Conservation (phyloP, 495 filamentous ascomycete genomes). For the Corynascus novoguineensis region DNA sequence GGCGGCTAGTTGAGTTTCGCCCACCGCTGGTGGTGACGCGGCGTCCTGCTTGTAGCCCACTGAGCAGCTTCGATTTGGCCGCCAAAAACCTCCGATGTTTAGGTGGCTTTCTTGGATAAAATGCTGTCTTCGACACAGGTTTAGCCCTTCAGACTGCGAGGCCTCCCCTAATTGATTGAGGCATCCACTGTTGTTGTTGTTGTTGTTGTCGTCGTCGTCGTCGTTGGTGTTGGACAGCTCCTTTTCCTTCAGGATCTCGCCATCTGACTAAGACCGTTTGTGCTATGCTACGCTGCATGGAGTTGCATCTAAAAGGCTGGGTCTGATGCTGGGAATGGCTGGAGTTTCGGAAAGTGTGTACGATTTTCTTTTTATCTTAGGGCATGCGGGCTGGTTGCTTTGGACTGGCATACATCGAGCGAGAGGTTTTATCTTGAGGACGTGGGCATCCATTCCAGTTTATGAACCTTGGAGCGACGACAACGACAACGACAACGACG, state of each 20-base stretch:
- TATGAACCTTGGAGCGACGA: too few species aligned
- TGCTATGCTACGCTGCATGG: not conserved
- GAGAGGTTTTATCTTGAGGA: too few species aligned
- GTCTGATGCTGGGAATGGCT: not conserved
- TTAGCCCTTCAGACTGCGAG: not conserved
- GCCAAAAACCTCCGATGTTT: too few species aligned
- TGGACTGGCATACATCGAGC: too few species aligned
- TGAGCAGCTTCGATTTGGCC: too few species aligned
- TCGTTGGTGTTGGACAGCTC: not conserved
- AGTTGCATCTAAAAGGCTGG: not conserved
- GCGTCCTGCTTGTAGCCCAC: not conserved
- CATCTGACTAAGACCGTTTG: not conserved
- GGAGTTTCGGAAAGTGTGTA: not conserved
- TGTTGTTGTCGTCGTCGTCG: too few species aligned
- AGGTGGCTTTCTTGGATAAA: slow-evolving; percentile 29
- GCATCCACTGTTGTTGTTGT: not conserved
- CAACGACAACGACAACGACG: too few species aligned
- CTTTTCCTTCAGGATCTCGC: not conserved
- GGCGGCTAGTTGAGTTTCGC: slow-evolving; percentile 39
- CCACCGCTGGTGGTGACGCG: not conserved
- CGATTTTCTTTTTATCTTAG: not conserved
- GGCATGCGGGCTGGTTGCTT: too few species aligned
- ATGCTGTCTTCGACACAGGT: not conserved
- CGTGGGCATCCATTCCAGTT: too few species aligned
- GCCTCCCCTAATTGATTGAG: not conserved